Conservation (phyloP, 2,329 filamentous ascomycete genomes). For the Atkinsonella texensis region DNA sequence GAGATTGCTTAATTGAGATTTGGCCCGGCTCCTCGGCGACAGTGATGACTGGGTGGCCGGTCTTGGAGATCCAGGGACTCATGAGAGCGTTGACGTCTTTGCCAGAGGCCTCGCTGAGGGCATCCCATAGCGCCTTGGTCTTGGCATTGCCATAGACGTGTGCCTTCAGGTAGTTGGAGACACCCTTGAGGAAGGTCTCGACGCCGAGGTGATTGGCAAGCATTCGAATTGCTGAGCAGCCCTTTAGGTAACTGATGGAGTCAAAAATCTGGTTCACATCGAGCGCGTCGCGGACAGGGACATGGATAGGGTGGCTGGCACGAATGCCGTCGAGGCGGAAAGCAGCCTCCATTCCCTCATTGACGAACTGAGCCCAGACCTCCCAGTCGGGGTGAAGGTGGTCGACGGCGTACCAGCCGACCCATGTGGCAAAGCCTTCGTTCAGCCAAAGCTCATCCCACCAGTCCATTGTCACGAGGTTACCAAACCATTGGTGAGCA, state of each 20-base stretch:
- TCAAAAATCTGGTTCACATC: slow-evolving; percentile 99
- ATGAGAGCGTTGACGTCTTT: slow-evolving; percentile 80
- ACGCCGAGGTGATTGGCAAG: slow-evolving; percentile 79
- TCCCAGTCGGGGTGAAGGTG: slow-evolving; percentile 94
- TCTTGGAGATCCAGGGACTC: slow-evolving; percentile 89
- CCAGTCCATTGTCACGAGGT: slow-evolving; percentile 95
- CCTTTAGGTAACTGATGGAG: slow-evolving; percentile 91
- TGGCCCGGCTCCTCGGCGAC: slow-evolving; percentile 74
- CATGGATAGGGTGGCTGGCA: slow-evolving; percentile 90
- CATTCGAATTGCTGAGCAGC: slow-evolving; percentile 95
- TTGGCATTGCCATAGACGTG: slow-evolving; percentile 86
- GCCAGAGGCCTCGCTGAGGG: slow-evolving; percentile 76
- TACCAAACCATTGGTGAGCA: slow-evolving; percentile 93
- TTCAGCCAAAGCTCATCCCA: slow-evolving; percentile 91
- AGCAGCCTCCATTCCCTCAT: slow-evolving; percentile 85
- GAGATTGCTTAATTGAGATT: slow-evolving; percentile 70
- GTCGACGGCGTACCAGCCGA: slow-evolving; percentile 87
- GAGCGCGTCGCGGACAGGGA: slow-evolving; percentile 82
- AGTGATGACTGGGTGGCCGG: slow-evolving; percentile 85
- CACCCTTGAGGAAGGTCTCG: slow-evolving; percentile 80
- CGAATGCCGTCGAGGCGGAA: slow-evolving; percentile 83
- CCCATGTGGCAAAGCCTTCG: slow-evolving; percentile 96
- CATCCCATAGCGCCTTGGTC: slow-evolving; percentile 83
- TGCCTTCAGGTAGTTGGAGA: slow-evolving; percentile 77
- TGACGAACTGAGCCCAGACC: slow-evolving; percentile 94